A percentile compares a stretch with the other conserved stretches of the same genome.
phyloP scores from a whole-genome alignment of 805 yeast species.

The Wickerhamomyces alni region DNA sequence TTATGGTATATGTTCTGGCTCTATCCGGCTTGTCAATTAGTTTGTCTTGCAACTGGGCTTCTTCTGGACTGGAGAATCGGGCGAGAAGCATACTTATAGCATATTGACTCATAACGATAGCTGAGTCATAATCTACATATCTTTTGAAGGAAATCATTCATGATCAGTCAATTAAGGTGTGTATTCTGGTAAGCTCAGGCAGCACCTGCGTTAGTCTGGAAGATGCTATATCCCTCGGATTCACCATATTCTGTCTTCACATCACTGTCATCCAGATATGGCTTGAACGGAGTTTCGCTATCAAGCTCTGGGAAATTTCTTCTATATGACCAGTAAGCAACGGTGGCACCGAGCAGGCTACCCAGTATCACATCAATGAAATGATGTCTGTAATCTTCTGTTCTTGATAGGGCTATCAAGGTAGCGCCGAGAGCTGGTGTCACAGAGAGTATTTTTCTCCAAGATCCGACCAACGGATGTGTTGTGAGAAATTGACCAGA shows the following conservation, averaged over 20 bases:
- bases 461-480: conserved; percentile 46
- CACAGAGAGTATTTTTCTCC: conserved; percentile 51
- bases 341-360: conserved; percentile 50
- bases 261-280: conserved; percentile 29
- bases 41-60: no score
- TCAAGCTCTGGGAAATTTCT: conserved; percentile 33
- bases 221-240: conserved; percentile 8
- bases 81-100: no score
- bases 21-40: no score
- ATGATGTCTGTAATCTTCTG: conserved; percentile 92
- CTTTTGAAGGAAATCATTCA: no score
- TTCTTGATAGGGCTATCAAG: conserved; percentile 76
- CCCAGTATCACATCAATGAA: conserved; percentile 81
- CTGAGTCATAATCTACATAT: no score
- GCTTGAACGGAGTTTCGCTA: no score
- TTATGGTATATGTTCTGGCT: no score
- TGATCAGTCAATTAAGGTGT: no score
- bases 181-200: no score
- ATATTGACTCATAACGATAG: neutral
- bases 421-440: conserved; percentile 65
- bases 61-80: no score
- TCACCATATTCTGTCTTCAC: conserved; percentile 22
- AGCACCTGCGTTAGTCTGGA: neutral
- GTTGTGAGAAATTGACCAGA: conserved; percentile 57
- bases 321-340: conserved; percentile 43